Evolutionary conservation across 2,329 filamentous ascomycete genomes (phyloP).

Genomic region (Cercospora sp.): DNA sequence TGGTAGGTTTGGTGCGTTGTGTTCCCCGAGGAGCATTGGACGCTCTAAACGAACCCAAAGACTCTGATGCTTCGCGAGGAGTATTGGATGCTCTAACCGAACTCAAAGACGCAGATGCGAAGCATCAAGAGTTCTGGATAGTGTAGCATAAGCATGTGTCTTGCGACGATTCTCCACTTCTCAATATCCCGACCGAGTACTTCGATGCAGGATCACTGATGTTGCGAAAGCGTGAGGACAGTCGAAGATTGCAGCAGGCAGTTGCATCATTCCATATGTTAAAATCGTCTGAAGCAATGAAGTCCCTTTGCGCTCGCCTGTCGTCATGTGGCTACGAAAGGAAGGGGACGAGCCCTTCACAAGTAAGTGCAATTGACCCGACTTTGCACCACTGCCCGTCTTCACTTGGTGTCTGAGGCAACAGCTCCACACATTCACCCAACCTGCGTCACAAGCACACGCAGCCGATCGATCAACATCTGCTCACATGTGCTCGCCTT

Average conservation of each 20-base stretch:
- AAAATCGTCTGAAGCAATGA: not conserved
- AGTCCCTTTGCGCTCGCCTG: not conserved
- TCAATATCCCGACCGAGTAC: not conserved
- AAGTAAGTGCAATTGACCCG: not conserved
- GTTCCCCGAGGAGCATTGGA: not conserved
- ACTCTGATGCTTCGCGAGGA: not conserved
- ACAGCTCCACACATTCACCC: not conserved
- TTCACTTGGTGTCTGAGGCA: not conserved
- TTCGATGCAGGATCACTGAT: not conserved
- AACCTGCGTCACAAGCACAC: not conserved
- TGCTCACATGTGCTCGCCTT: not conserved
- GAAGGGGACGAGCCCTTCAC: not conserved
- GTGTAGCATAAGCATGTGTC: not conserved
- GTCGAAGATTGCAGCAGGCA: not conserved
- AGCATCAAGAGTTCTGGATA: not conserved
- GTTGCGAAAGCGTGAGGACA: not conserved
- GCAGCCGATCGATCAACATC: not conserved
- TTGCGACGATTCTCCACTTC: fast-evolving
- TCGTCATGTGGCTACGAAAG: not conserved
- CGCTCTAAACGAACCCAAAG: not conserved
- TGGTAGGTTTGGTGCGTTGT: not conserved
- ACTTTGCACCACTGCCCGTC: not conserved
- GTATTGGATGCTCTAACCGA: not conserved
- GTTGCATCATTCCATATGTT: not conserved
- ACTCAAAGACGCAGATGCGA: not conserved